phyloP scores from a whole-genome alignment of 495 filamentous ascomycete species.

The Pseudotulostoma volvatum region DNA sequence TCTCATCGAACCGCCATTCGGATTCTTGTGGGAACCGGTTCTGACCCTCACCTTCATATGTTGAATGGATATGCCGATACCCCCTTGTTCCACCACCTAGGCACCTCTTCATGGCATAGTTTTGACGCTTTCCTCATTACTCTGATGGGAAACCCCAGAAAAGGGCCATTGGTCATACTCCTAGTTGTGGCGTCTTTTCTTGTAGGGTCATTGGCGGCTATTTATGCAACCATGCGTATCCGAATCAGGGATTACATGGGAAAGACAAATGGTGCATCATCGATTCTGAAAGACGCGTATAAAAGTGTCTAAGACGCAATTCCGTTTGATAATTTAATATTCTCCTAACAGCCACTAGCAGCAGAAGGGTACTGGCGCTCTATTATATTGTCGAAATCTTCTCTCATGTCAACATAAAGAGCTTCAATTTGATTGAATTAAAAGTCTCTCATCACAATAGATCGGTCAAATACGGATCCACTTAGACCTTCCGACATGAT shows the following conservation, averaged over 20 bases:
- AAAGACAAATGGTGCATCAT: background rate
- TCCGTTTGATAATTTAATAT: too few relatives aligned
- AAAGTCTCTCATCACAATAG: too few relatives aligned
- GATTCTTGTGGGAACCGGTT: constrained; percentile 17
- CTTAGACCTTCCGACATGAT: too few relatives aligned
- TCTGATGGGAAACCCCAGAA: background rate
- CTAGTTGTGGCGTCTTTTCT: constrained; percentile 1
- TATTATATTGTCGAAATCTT: too few relatives aligned
- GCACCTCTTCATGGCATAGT: constrained; percentile 31
- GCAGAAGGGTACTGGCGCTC: too few relatives aligned
- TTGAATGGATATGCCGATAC: constrained; percentile 29
- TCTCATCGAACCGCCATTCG: constrained; percentile 15
- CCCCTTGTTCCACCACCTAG: constrained; percentile 27
- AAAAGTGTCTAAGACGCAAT: background rate
- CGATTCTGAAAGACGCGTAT: background rate
- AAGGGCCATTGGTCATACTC: background rate
- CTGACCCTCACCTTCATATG: constrained; percentile 17
- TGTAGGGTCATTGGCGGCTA: background rate
- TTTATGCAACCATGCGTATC: background rate
- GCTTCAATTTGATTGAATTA: too few relatives aligned
- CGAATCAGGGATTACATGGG: background rate
- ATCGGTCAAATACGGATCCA: too few relatives aligned
- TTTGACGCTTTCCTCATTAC: constrained; percentile 17
- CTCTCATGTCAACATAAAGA: too few relatives aligned
- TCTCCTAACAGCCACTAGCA: too few relatives aligned